Evolutionary conservation across 345 rosid species (phyloP), one percentile per base, ranked within the genome.

Genomic region (Rhizophora apiculata): DNA sequence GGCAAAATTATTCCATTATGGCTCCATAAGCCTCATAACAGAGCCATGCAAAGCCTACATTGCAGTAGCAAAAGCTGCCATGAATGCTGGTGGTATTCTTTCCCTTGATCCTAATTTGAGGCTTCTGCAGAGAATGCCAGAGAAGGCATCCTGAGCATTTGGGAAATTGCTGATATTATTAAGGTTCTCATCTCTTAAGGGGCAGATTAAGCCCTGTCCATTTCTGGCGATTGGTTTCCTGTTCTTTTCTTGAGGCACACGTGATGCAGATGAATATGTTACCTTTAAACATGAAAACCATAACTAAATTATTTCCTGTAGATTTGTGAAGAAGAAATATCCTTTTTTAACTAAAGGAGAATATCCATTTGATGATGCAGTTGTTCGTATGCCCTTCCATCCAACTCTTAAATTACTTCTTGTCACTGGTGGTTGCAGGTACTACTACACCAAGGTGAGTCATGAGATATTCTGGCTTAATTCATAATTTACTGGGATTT

Each of bases 41-140:
- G 99, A 95, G 65, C 99, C 97, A 64, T 88, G 97, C 81, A 95
- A 84, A 75, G 96, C 99, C 0, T 97, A 95, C 78, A 81, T 89
- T 36, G 93, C 99, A 62, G 99, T 96, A 63, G 83, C 89, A 6
- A 95, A 85, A 80, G 92, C 96, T 60, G 96, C 97, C 36, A 95
- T 89, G 81, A 97, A 88, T 27, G 96, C 97, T 27, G 96, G 99
- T 72, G 96, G 74, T 54, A 6, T 95, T 70, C 81, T 95, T 52
- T 95, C 97, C 6, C 89, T 88, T 74, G 96, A 89, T 67, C 97
- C 99, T 58, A 95, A 92, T 81, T 85, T 91, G 58, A 88, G 99
- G 87, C 99, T 95, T 88, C 96, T 64, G 81, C 89, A 21, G 96
- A 88, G 11, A 85, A 76, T 60, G 99, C 99, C 36, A 76, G 99